Base-by-base conservation (phyloP, 2,329 filamentous ascomycete species). In the Orbilia javanica region DNA sequence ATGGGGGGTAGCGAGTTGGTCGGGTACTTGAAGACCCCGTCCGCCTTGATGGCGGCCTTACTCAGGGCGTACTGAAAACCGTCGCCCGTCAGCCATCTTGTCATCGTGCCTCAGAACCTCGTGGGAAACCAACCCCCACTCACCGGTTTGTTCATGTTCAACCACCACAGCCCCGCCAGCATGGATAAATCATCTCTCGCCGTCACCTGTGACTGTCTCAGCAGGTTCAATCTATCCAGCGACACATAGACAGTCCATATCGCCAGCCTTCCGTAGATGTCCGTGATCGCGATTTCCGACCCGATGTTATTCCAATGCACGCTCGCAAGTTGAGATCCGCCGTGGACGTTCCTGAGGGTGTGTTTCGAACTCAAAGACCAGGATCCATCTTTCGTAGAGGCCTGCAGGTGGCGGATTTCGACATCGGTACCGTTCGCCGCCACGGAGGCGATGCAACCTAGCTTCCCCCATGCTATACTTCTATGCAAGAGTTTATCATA, bases 81-180 rank as follows among this genome's bases (percentile, higher is more conserved):
- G 31, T 34, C 29, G 11, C 2, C 34, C n/a, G 20, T 52, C 52
- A 69, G 52, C 13, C n/a, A 46, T 29, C 18, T 18, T 1, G 34
- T 22, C n/a, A 10, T 20, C 13, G n/a, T n/a, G n/a, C n/a, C n/a
- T n/a, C n/a, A n/a, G n/a, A n/a, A n/a, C n/a, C n/a, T n/a, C n/a
- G n/a, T n/a, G n/a, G n/a, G n/a, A n/a, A n/a, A n/a, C 7, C 3
- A 39, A 18, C 13, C 34, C 2, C 34, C 44, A 62, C 79, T 57
- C 78, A 82, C 82, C 64, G 88, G 86, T 29, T 88, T 85, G 25
- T 90, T 86, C n/a, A 87, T 86, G 68, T 85, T 86, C 68, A 98
- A 86, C 96, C 96, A 99, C 84, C 93, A 92, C 83, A 93, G 88
- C 2, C 95, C 96, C 5, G 96, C 93, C 4, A 97, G 86, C 62